Evolutionary conservation across 768 basidiomycete genomes (phyloP), one percentile per base, ranked within the genome.

Genomic region (Arthromyces matolae): DNA sequence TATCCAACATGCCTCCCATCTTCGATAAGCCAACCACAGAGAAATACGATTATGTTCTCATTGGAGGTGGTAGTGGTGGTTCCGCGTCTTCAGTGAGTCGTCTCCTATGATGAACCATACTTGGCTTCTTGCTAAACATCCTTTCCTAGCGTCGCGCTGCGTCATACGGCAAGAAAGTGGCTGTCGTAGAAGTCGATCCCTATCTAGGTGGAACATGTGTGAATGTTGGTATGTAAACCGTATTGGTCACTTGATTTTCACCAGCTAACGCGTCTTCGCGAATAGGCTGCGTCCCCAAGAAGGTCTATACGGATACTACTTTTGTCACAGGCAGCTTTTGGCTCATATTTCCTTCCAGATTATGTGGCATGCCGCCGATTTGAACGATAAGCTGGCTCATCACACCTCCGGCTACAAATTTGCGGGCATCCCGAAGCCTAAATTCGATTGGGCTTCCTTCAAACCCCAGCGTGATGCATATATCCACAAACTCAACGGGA

Each of bases 341-440:
- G 48, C 39, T 9, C 14, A 3, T n/a, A n/a, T n/a, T 19, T 35
- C 3, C 7, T 25, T 49, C 45, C 48, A 95, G 91, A 84, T 99
- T 46, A 98, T 98, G 95, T 99, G 95, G 95, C 87, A 93, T 53
- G 91, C 92, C 32, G 89, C 90, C 22, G 91, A 94, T 68, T 71
- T 92, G 47, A 84, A 86, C 24, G 94, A 98, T 60, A 89, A 86
- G 64, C 68, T 97, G 27, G 73, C 76, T 22, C 80, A 89, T 55
- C 89, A 93, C 49, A 74, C 78, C 13, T 63, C 76, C n/a, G 83
- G 80, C 14, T 91, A 88, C 67, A 78, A 84, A 42, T 85, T 89
- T 60, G 76, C 77, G 50, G 85, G 83, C 35, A 54, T 81, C 44
- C 64, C 69, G 36, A 56, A 73, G 22, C 75, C 80, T 45, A 76